Conservation (phyloP, 2,329 filamentous ascomycete genomes). For the Tolypocladium capitatum region DNA sequence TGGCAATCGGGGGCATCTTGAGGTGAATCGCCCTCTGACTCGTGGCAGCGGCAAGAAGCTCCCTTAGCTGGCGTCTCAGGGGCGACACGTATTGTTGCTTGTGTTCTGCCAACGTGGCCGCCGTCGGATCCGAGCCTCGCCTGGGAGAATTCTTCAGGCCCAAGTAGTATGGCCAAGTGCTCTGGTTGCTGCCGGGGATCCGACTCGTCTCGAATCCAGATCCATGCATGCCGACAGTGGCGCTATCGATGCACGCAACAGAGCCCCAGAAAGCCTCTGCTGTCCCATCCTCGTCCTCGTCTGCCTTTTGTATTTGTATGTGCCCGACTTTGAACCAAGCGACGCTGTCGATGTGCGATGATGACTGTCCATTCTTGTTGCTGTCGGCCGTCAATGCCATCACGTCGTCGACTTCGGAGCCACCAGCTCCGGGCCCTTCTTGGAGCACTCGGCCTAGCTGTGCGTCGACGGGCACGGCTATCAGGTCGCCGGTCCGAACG, state of each 20-base stretch:
- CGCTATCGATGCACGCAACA: conserved; percentile 73
- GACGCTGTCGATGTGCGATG: conserved; percentile 41
- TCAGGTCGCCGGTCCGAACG: conserved; percentile 73
- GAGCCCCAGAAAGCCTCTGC: conserved; percentile 70
- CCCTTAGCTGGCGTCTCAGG: conserved; percentile 59
- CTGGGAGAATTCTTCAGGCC: conserved; percentile 57
- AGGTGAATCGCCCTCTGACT: conserved; percentile 78
- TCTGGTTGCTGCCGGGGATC: conserved; percentile 62
- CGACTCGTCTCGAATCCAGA: conserved; percentile 76
- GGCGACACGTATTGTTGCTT: conserved; percentile 40
- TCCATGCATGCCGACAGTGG: conserved; percentile 79
- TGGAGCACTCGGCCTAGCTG: conserved; percentile 71
- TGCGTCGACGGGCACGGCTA: conserved; percentile 82
- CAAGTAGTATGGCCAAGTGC: conserved; percentile 82
- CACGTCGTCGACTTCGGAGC: conserved; percentile 59
- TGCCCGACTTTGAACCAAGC: conserved; percentile 90
- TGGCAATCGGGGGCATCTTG: conserved; percentile 74
- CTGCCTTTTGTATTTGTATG: conserved; percentile 44
- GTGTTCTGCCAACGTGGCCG: conserved; percentile 29
- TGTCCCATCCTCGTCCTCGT: conserved; percentile 43
- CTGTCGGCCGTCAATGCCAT: conserved; percentile 36
- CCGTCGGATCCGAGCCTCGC: conserved; percentile 21
- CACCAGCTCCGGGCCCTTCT: conserved; percentile 47
- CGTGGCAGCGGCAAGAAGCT: conserved; percentile 78
- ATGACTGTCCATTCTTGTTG: conserved; percentile 11